Evolutionary conservation across 805 yeast genomes (phyloP), one percentile per base, ranked within the genome.

Genomic region (Cyberlindnera subsufficiens): DNA sequence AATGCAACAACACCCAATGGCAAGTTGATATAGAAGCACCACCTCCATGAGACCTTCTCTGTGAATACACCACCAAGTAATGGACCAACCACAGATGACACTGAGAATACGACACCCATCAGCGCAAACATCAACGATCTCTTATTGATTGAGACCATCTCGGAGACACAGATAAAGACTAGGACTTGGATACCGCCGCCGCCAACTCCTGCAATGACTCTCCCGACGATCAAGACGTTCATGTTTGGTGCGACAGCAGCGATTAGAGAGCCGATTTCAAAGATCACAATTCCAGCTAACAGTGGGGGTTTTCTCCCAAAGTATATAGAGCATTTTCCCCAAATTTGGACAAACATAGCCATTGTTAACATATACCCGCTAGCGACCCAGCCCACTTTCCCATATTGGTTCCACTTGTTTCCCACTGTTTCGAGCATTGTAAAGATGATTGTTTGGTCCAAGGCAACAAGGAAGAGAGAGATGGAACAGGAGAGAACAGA

Each of bases 1-100:
- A 69, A 54, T 1, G 78, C 73, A 0, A 67, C 42, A 1, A 82
- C 87, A 15, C 86, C 85, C 30, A 81, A 60, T 3, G 88, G 86
- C 31, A 84, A 58, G 59, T 82, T 83, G 48, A 84, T 68, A 61
- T 77, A 84, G 57, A 82, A 84, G 52, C 86, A 78, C 88, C 89
- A 82, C 53, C 90, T 68, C 90, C 90, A 83, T 15, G 77, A 63
- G 5, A 72, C 78, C 39, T 72, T 64, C 2, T 75, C 61, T 1
- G 85, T 70, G 44, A 83, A 75, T 0, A 79, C 80, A 30, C 89
- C 88, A 14, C 88, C 88, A 18, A 82, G 55, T 31, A 80, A 61
- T 0, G 89, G 89, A 1, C 88, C 89, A 14, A 71, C 52, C 4
- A 77, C 78, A 8, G 75, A 67, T 0, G 82, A 72, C 3, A 75